Evolutionary conservation across 2,329 filamentous ascomycete species (phyloP).

Genomic region (Neoscytalidium dimidiatum): DNA sequence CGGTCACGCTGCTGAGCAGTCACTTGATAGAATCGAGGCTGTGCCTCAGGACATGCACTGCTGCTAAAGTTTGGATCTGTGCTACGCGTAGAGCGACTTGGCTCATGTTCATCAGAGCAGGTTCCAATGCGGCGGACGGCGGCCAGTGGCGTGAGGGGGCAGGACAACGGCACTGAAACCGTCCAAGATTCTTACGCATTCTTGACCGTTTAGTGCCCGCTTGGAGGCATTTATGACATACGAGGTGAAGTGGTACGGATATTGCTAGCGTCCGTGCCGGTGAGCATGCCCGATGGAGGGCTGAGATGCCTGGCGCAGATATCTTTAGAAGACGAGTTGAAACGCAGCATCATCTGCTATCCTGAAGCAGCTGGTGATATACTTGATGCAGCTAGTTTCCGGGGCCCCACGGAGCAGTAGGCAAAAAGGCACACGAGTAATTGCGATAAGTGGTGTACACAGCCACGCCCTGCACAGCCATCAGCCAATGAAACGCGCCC

Average conservation of each 20-base stretch:
- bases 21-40: neutral
- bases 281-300: neutral
- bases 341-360: neutral
- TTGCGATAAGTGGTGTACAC: neutral
- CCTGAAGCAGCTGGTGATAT: neutral
- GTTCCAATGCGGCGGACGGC: neutral
- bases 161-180: neutral
- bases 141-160: neutral
- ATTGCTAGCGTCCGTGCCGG: neutral
- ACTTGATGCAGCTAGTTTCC: neutral
- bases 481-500: neutral
- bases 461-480: slow-evolving; percentile 7
- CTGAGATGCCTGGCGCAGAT: neutral
- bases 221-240: neutral
- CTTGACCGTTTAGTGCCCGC: neutral
- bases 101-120: neutral
- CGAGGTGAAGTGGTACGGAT: neutral
- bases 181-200: neutral
- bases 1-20: neutral
- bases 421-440: neutral
- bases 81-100: neutral
- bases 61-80: neutral
- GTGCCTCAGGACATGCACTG: neutral
- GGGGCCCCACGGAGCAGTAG: neutral
- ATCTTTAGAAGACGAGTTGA: neutral